Evolutionary conservation across 495 filamentous ascomycete species (phyloP), one percentile per base, ranked within the genome.

Genomic region (Clohesyomyces aquaticus): DNA sequence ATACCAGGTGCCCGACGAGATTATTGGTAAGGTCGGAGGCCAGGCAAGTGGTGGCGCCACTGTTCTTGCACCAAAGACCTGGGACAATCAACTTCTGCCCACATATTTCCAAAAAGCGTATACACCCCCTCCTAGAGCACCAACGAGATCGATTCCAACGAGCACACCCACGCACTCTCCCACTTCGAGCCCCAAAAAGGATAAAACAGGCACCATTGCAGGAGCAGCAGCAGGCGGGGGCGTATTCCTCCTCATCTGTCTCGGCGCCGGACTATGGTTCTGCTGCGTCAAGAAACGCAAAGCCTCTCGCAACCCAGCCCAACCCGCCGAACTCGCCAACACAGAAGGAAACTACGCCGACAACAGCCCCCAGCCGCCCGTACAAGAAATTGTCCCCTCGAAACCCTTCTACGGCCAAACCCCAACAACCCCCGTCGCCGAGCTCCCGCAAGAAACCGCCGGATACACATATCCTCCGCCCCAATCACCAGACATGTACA

Each of bases 1-100:
- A 8, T 81, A 81, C 63, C 61, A 59, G 1, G 78, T 80, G 12
- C 79, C 79, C 3, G 28, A 59, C 14, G 73, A 75, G 42, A 73
- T 80, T 27, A 66, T 74, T 12, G 51, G 61, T 28, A 61, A 75
- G 11, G 72, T 81, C 50, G 78, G 77, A 23, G 79, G 79, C 4
- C 27, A 25, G 18, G n/a, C 53, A 18, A 56, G 27, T 12, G 53
- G 53, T 1, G 53, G 53, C 9, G 53, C 53, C 19, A 56, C 53
- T 2, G 29, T 56, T 4, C 10, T 56, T 19, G 53, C 53, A 4
- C 53, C 53, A 1, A 29, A 23, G 16, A 32, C 22, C 25, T 53
- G 50, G 50, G 50, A n/a, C 3, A 23, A 53, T 16, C 28, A 28
- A 28, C 22, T 28, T n/a, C 21, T 53, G 27, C 18, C 11, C 6